Base-by-base conservation (phyloP, 148 eudicot species). In the Camellia lanceoleosa region DNA sequence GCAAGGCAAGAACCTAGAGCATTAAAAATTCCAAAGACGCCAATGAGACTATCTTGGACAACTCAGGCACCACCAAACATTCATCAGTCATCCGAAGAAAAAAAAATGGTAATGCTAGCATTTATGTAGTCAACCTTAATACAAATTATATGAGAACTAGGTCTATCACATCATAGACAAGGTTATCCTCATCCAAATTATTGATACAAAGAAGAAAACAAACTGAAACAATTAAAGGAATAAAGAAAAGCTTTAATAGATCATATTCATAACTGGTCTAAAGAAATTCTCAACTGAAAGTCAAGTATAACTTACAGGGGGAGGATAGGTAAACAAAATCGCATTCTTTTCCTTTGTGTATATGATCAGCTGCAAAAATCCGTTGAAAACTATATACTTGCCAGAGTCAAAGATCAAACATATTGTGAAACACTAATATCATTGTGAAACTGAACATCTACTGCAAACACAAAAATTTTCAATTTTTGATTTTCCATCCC, bases 291-390 rank as follows among this genome's bases (percentile, higher is more conserved):
- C 30, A 78, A 23, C 61, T 42, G 42, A 49, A 68, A 73, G 19
- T 73, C 52, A 61, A 58, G 60, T 68, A 41, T 10, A 82, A 83
- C 97, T 73, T 92, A 95, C 97, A 77, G 90, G 64, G 10, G 97
- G 97, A 69, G 99, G 93, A 86, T 95, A 90, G 73, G 97, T 93
- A 80, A 93, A 95, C 87, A 95, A 82, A 79, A 95, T 90, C 23
- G 95, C 97, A 67, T 92, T 90, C 91, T 92, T 95, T 80, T 95
- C 95, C 93, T 93, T 93, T 67, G 84, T 87, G 88, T 93, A 89
- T 58, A 88, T 83, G 84, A 95, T 89, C 88, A 95, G 83, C 90
- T 95, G 99, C 84, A 93, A 83, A 77, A 93, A 68, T 42, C 82
- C 90, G 75, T 92, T 90, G 88, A 92, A 86, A 68, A 93, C 73